phyloP scores from a whole-genome alignment of 2,329 filamentous ascomycete species.

The Sphaerulina musiva region DNA sequence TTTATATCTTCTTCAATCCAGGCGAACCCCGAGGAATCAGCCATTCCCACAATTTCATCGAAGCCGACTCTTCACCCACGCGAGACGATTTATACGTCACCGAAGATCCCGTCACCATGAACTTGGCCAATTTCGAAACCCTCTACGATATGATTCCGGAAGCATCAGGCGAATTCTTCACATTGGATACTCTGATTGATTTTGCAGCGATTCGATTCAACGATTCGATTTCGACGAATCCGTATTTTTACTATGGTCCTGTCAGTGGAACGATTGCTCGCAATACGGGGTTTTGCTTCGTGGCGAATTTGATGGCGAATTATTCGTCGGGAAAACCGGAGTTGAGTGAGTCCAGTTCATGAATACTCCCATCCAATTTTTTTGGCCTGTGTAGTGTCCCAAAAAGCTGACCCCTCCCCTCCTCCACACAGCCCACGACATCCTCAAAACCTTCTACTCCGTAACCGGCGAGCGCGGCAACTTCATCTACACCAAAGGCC shows the following conservation, averaged over 20 bases:
- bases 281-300: slow-evolving; percentile 25
- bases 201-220: slow-evolving; percentile 26
- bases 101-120: slow-evolving; percentile 46
- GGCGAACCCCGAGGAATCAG: slow-evolving; percentile 33
- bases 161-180: slow-evolving; percentile 22
- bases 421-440: slow-evolving; percentile 12
- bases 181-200: slow-evolving; percentile 29
- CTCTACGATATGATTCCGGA: slow-evolving; percentile 35
- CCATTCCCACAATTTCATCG: slow-evolving; percentile 52
- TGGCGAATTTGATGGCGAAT: slow-evolving; percentile 28
- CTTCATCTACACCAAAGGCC: slow-evolving; percentile 21
- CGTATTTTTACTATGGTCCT: slow-evolving; percentile 29
- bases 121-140: slow-evolving; percentile 48
- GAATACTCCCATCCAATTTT: no score
- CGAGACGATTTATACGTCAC: slow-evolving; percentile 47
- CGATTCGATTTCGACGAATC: slow-evolving; percentile 25
- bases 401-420: no score
- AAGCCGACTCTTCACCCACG: slow-evolving; percentile 49
- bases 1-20: no score
- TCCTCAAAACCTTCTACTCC: slow-evolving; percentile 25
- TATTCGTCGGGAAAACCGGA: slow-evolving; percentile 28
- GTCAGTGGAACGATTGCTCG: slow-evolving; percentile 27
- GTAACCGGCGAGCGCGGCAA: slow-evolving; percentile 16
- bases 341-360: slow-evolving; percentile 30
- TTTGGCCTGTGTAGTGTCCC: no score